Evolutionary conservation across 306 rosid genomes (phyloP).

Genomic region (Hylodesmum podocarpum): DNA sequence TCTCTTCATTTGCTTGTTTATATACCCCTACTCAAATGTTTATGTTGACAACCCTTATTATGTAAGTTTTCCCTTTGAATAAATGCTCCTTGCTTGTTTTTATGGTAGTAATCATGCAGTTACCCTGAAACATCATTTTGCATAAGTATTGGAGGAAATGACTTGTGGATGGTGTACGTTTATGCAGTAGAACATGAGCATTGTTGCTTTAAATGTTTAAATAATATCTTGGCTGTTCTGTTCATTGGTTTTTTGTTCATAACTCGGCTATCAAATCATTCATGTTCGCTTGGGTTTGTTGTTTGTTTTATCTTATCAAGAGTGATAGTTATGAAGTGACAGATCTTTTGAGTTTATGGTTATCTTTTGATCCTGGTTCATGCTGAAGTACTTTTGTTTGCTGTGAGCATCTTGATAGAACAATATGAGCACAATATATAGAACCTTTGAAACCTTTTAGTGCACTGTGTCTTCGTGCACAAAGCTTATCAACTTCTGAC

Average conservation of each 20-base stretch:
- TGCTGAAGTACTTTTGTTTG: conserved; percentile 10
- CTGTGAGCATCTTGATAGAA: not conserved
- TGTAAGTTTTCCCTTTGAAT: not conserved
- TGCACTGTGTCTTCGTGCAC: not conserved
- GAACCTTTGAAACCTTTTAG: not conserved
- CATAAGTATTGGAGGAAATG: not conserved
- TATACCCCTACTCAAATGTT: not conserved
- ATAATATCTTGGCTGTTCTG: not conserved
- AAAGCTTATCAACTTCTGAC: conserved; percentile 36
- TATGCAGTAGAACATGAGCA: not conserved
- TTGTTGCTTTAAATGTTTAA: not conserved
- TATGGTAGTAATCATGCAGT: not conserved
- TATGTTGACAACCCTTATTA: not conserved
- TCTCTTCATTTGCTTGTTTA: not conserved
- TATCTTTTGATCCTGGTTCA: not conserved
- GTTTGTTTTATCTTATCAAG: conserved; percentile 18
- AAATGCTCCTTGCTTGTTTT: not conserved
- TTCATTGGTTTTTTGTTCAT: not conserved
- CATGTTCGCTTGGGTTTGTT: conserved; percentile 11
- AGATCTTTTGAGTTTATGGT: conserved; percentile 1
- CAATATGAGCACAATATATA: not conserved
- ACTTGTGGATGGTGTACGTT: not conserved
- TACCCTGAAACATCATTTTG: not conserved
- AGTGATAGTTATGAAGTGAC: not conserved
- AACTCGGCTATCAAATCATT: not conserved